These are phyloP conservation scores for Phytophthora fragariaefolia DNA, from an alignment of 352 stramenopile species.

Conservation along the genomic window DNA sequence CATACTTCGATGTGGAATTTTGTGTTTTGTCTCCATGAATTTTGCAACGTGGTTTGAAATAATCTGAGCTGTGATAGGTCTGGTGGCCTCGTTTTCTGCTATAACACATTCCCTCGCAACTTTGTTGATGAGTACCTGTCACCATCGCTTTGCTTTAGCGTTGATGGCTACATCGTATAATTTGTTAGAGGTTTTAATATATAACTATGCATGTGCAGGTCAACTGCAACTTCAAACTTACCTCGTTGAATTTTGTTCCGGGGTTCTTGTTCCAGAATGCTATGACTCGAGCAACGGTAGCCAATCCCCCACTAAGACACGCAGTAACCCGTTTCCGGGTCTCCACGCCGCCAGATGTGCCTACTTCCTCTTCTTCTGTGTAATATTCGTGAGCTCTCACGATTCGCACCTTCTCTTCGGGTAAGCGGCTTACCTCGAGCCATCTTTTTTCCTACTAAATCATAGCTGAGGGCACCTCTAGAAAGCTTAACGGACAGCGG, in stretches of 20 bases:
- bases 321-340: constrained; percentile 2
- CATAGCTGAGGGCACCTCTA: no score
- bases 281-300: constrained; percentile 7
- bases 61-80: constrained; percentile 13
- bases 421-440: constrained; percentile 1
- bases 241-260: constrained; percentile 8
- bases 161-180: no score
- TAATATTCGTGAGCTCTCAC: constrained; percentile 12
- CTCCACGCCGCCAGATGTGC: not conserved
- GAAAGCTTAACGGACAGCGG: no score
- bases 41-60: constrained; percentile 10
- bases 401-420: constrained; percentile 3
- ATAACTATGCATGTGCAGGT: constrained; percentile 1
- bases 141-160: not conserved
- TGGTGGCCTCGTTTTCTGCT: constrained; percentile 11
- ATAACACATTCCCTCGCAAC: constrained; percentile 8
- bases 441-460: constrained; percentile 6
- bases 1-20: constrained; percentile 2
- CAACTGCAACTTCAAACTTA: constrained; percentile 1
- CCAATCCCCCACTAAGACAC: not conserved
- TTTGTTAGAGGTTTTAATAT: constrained; percentile 9
- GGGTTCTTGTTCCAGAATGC: constrained; percentile 16
- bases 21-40: constrained; percentile 8
- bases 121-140: constrained; percentile 11
- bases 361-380: constrained; percentile 4